Base-by-base conservation (phyloP, 495 filamentous ascomycete species). In the Hypomontagnella submonticulosa region DNA sequence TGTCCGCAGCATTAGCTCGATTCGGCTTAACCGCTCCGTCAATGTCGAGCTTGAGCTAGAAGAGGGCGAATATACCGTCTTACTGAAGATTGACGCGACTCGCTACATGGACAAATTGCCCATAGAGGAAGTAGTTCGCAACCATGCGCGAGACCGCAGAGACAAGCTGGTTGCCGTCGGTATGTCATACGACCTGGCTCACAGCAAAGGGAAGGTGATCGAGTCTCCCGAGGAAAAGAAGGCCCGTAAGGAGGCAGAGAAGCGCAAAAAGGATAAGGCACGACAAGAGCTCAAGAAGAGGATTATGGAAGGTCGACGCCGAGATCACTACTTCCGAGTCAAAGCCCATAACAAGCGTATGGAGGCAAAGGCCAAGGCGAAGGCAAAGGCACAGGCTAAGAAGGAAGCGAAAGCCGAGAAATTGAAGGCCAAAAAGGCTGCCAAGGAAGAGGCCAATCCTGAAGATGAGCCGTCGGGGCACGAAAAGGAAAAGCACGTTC, bases 101-200 rank as follows among this genome's bases (percentile, higher is more conserved):
- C 83, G 89, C 43, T 62, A 80, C 54, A 66, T 78, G 13, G 74
- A 77, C 4, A 71, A 74, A 1, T 70, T 82, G 13, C 84, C 85
- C 2, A 84, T 90, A 11, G 90, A 93, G 65, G 84, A 92, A 0
- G 86, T 88, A 4, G 85, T 96, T 6, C 83, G 84, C 23, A 77
- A 81, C 3, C 83, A 88, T 52, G 89, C 88, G 19, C 80, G 83
- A 37, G 71, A 73, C 0, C 82, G 85, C 19, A 87, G 92, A 23
- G 91, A 93, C 44, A 97, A 97, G 74, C 81, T 97, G 1, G 84
- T 93, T 2, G 88, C 90, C 56, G 87, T 94, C 16, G 93, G 91
- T 3, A 83, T 90, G 23, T 87, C 89, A 4, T 96, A 96, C 57
- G 93, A 97, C 70, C 76, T 94, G 8, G 92, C 93, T 3, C 91